These are phyloP conservation scores for Lipomyces yarrowii DNA, from an alignment of 1,139 yeast genomes.

Conservation along the genomic window DNA sequence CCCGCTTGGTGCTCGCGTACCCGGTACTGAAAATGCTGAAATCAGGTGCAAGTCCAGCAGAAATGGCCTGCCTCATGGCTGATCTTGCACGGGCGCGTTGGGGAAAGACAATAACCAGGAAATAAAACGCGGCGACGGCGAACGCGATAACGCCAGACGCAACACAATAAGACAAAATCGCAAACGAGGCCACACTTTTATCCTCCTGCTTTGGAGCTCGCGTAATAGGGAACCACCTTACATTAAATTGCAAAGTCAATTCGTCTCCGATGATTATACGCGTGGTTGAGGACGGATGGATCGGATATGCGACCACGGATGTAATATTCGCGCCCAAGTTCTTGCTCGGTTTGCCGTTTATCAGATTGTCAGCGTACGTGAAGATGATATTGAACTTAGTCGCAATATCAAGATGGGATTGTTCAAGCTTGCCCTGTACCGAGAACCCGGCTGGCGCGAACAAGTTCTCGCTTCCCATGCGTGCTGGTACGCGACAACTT, in stretches of 20 bases:
- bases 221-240: slow-evolving; percentile 54
- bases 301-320: slow-evolving; percentile 27
- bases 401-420: slow-evolving; percentile 72
- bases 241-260: slow-evolving; percentile 59
- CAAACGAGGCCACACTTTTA: slow-evolving; percentile 18
- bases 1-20: slow-evolving; percentile 17
- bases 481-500: slow-evolving; percentile 61
- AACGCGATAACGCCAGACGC: slow-evolving; percentile 23
- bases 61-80: slow-evolving; percentile 16
- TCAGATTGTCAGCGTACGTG: slow-evolving; percentile 44
- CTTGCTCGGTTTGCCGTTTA: slow-evolving; percentile 1
- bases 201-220: slow-evolving; percentile 24
- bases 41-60: slow-evolving; percentile 26
- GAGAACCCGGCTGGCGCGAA: slow-evolving; percentile 62
- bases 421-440: slow-evolving; percentile 68
- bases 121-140: slow-evolving; percentile 23
- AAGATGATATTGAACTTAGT: slow-evolving; percentile 58
- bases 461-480: slow-evolving; percentile 41
- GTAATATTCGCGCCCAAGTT: slow-evolving; percentile 20
- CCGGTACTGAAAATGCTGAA: slow-evolving; percentile 18
- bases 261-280: slow-evolving; percentile 68
- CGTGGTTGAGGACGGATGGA: slow-evolving; percentile 60
- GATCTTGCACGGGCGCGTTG: slow-evolving; percentile 22
- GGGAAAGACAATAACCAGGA: slow-evolving; percentile 27
- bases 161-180: slow-evolving; percentile 19